Base-by-base conservation (phyloP, 371 early-diverging fungal genomes). In the Mortierella sp. region DNA sequence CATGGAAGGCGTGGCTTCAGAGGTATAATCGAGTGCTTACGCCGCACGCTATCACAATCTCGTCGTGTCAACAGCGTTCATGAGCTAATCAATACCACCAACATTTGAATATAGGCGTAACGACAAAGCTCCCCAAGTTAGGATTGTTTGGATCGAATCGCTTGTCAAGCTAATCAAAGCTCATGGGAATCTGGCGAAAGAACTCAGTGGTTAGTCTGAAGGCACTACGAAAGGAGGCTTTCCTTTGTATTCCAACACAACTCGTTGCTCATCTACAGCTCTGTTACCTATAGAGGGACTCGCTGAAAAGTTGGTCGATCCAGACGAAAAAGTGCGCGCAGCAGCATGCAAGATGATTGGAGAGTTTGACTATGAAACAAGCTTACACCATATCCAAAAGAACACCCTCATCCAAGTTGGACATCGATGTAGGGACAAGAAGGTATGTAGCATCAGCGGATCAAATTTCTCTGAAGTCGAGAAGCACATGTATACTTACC, bases 311-410 rank as follows among this genome's bases (percentile, higher is more conserved):
- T 67, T 95, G 23, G 71, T 86, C 16, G 98, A 98, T 76, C 93
- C 95, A 0, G 98, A 98, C 57, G 98, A 98, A 34, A 94, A 93
- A 67, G 96, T 98, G 12, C 92, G 98, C 7, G 72, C 87, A 26
- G 85, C 89, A 0, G 88, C 87, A 0, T 91, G 96, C 72, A 87
- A 86, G 65, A 71, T 89, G 1, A 68, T 97, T 21, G 87, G 87
- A 10, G 76, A 83, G 43, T 70, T 97, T 26, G 90, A 89, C 38
- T 79, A 83, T 43, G 86, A 86, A 2, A 65, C 71, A 30, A 78
- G 87, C 5, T 74, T 86, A 5, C 80, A 82, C 42, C 78, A 81
- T n/a, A 69, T 94, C 2, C 81, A 87, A 41, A 84, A 82, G 21
- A 70, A 83, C 3, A 81, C 94, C 5, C 58, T 96, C 28, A 67